Base-by-base conservation (phyloP, 495 filamentous ascomycete species). In the Viridothelium virens region DNA sequence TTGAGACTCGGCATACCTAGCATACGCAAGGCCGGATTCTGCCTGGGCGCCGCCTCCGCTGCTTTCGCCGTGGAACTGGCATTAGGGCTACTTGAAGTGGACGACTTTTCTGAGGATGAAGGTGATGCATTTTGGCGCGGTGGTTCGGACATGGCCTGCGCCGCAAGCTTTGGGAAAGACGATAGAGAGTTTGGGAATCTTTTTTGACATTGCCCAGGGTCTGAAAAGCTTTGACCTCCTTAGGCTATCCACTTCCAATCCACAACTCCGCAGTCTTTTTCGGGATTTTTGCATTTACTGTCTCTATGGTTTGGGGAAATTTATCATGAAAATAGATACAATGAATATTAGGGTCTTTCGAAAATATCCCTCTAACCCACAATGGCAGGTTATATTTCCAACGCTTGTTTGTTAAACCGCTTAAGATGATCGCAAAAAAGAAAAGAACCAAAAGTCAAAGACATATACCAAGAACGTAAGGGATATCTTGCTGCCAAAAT, bases 21-120 rank as follows among this genome's bases (percentile, higher is more conserved):
- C 53, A 59, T 59, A 14, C 53, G 53, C 53, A 59, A 36, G 0
- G 53, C 53, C 3, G 53, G 53, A 59, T 59, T 59, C 31, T 59
- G 53, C 53, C 36, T 59, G 10, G 53, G 53, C 18, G 53, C 53
- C 25, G 25, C 53, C 31, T 59, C 53, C 53, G 53, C 53, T 36
- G 53, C 14, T 31, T 59, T 59, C 36, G 53, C 53, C 14, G 53
- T 36, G 18, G 53, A 36, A 25, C 48, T n/a, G 10, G 48, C 2
- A 53, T 53, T 14, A n/a, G 1, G 0, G 48, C 48, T 53, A n/a
- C 48, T 53, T 53, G 48, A n/a, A 53, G 48, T 25, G 1, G 48
- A 14, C 1, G 48, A 2, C 5, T 25, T 25, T 53, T 53, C 48
- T 53, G 48, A 1, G 18, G 48, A 53, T 5, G 48, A 11, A 5